phyloP scores from a whole-genome alignment of 495 filamentous ascomycete species.

The Melanomma pulvis-pyrius region DNA sequence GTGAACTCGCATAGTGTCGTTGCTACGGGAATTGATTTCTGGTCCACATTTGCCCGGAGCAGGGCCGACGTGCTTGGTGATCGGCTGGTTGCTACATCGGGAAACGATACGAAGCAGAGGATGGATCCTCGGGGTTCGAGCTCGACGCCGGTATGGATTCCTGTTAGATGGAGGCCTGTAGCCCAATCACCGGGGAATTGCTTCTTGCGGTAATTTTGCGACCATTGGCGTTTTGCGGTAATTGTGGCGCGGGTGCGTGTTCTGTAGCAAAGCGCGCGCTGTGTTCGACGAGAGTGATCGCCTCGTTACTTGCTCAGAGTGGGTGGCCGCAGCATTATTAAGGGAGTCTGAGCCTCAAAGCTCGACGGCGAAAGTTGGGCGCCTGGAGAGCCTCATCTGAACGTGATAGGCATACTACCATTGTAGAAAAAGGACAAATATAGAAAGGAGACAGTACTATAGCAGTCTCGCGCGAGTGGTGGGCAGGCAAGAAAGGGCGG shows the following conservation, averaged over 20 bases:
- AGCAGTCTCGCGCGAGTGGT: neutral
- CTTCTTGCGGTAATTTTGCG: neutral
- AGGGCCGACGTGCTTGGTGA: neutral
- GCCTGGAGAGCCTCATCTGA: neutral
- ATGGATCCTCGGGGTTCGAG: neutral
- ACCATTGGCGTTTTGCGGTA: neutral
- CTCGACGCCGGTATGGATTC: neutral
- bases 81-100: neutral
- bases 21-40: neutral
- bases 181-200: neutral
- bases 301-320: neutral
- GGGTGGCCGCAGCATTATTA: neutral
- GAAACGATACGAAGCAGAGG: neutral
- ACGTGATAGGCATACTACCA: neutral
- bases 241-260: neutral
- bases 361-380: neutral
- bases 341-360: neutral
- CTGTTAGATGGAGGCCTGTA: neutral
- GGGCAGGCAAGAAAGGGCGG: neutral
- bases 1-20: neutral
- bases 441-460: neutral
- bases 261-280: neutral
- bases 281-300: neutral
- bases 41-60: neutral
- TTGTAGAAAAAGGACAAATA: neutral